Evolutionary conservation across 169 alveolate species (phyloP).

Genomic region (Plasmodium coatneyi): DNA sequence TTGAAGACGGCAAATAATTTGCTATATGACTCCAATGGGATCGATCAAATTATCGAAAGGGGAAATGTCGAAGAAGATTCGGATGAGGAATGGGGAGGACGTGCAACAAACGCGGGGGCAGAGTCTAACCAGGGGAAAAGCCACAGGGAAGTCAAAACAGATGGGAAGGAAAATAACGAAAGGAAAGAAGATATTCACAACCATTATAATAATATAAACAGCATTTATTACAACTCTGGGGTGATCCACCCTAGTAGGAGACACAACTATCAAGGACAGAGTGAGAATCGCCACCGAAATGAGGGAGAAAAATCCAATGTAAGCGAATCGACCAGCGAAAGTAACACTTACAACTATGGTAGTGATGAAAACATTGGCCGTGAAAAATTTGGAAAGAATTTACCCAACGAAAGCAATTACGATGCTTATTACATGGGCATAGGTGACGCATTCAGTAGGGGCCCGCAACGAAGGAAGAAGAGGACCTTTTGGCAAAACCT

Average conservation of each 20-base stretch:
- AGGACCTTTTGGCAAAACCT: conserved; percentile 54
- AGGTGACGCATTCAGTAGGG: neutral
- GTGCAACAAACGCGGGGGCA: neutral
- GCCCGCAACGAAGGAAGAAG: neutral
- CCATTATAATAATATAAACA: conserved; percentile 1
- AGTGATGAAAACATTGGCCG: neutral
- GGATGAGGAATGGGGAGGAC: neutral
- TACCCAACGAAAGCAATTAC: neutral
- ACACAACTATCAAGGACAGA: neutral
- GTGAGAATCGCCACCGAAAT: neutral
- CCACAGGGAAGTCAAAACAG: neutral
- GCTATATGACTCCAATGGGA: neutral
- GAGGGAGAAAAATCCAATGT: neutral
- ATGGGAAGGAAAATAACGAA: neutral
- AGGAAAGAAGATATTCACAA: neutral
- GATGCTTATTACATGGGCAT: conserved; percentile 3
- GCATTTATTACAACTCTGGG: conserved; percentile 6
- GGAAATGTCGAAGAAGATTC: neutral
- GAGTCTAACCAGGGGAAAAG: neutral
- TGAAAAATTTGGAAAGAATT: neutral
- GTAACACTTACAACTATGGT: neutral
- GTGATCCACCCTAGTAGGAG: neutral
- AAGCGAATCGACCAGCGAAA: neutral
- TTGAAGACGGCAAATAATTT: conserved; percentile 7
- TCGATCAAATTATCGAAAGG: neutral